Conservation (phyloP, 345 rosid genomes). For the Geranium brycei region DNA sequence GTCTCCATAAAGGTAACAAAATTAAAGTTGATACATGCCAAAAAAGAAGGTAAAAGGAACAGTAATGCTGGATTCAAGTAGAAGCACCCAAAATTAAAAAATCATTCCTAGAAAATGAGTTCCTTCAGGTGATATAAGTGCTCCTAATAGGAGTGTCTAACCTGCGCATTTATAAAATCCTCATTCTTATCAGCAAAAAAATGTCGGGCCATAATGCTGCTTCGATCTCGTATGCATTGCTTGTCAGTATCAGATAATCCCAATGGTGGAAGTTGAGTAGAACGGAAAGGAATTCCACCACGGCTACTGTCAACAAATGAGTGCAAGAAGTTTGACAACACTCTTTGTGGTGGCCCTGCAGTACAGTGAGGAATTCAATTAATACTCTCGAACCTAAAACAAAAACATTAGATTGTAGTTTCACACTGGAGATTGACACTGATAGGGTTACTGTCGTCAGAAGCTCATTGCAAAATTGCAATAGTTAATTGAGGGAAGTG, state of each 20-base stretch:
- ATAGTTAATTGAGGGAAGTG: too few relatives aligned
- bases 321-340: constrained; percentile 72
- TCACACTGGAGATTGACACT: neutral
- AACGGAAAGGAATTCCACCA: constrained; percentile 73
- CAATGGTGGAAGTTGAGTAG: constrained; percentile 62
- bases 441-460: neutral
- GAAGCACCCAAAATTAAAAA: neutral
- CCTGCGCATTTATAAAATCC: constrained; percentile 89
- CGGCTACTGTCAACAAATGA: constrained; percentile 90
- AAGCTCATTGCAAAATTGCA: neutral
- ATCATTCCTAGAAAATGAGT: neutral
- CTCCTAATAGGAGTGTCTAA: constrained; percentile 9
- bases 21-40: neutral
- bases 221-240: constrained; percentile 96
- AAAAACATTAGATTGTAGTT: too few relatives aligned
- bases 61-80: neutral
- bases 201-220: constrained; percentile 95
- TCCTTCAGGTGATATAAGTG: constrained; percentile 5
- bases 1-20: neutral
- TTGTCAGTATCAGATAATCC: constrained; percentile 91
- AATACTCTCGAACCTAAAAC: neutral
- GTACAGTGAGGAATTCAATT: constrained; percentile 1
- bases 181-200: constrained; percentile 83
- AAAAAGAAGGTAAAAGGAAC: neutral
- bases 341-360: constrained; percentile 92